These are phyloP conservation scores for Xylariaceae sp. DNA, from an alignment of 2,329 filamentous ascomycete genomes.

Conservation along the genomic window DNA sequence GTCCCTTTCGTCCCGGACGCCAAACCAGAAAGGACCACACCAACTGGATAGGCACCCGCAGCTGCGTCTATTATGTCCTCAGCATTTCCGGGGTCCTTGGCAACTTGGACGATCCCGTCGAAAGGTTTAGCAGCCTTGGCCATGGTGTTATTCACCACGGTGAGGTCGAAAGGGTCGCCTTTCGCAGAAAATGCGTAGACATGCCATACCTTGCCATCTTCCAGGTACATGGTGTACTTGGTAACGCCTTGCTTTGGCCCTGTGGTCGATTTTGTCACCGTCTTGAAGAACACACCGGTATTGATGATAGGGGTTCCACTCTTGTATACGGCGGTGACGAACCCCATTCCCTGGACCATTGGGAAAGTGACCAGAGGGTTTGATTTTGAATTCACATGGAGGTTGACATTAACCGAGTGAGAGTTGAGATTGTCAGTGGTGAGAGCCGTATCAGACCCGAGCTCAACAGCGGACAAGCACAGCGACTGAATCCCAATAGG, in stretches of 20 bases:
- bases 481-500: constrained; percentile 79
- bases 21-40: constrained; percentile 60
- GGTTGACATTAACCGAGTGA: constrained; percentile 62
- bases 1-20: constrained; percentile 55
- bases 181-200: constrained; percentile 66
- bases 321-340: constrained; percentile 73
- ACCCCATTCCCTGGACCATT: constrained; percentile 84
- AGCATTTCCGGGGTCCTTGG: constrained; percentile 65
- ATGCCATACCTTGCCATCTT: constrained; percentile 73
- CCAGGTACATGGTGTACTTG: constrained; percentile 72
- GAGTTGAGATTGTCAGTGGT: constrained; percentile 51
- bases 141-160: constrained; percentile 60
- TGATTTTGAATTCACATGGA: constrained; percentile 51
- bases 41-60: constrained; percentile 68
- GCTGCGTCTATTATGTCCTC: constrained; percentile 72
- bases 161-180: constrained; percentile 61
- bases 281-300: constrained; percentile 69
- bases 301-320: constrained; percentile 69
- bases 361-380: constrained; percentile 69
- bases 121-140: constrained; percentile 65
- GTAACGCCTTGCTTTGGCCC: constrained; percentile 59
- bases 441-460: constrained; percentile 56
- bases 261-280: constrained; percentile 54
- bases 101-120: constrained; percentile 75
- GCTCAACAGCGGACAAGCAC: constrained; percentile 72